Base-by-base conservation (phyloP, 371 early-diverging fungal species). In the Mucor mucedo region DNA sequence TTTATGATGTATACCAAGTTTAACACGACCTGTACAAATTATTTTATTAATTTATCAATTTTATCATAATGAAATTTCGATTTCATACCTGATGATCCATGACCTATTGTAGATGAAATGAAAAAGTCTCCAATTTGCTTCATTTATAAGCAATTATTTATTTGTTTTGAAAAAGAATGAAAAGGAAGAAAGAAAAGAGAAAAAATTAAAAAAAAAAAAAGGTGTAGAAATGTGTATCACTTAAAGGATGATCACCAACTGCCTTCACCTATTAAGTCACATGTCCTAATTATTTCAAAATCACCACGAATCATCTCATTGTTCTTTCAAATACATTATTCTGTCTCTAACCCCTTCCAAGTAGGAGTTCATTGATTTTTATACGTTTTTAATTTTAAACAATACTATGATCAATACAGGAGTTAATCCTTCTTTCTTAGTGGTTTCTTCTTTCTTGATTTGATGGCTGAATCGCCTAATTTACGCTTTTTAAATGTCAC, bases 401-500 rank as follows among this genome's bases (percentile, higher is more conserved):
- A 47, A 21, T 5, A 47, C 47, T 47, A 44, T 44, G 35, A 35
- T 35, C 35, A 35, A 35, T 35, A 35, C 35, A 35, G 35, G 35
- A 35, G 35, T 52, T 57, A 68, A 29, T 68, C 65, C 50, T 65
- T 70, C 52, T 70, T 70, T 60, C 70, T 42, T 44, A 65, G 58
- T 8, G 65, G 54, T 40, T 62, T 70, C 40, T 70, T 69, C 33
- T 70, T 65, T 49, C 61, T 65, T 27, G 65, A 52, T 35, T 65
- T 70, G 11, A 33, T 29, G 13, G 11, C 39, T 16, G 40, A 45
- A 29, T 44, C 54, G 9, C 45, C 65, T 21, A 64, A 32, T 69
- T 84, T 87, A 41, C 87, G 73, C 62, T 87, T 87, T 68, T 84
- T 87, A 61, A 87, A 87, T 14, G 83, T 61, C 1, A 76, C 70